These are phyloP conservation scores for Crithidia sp. DNA, from an alignment of 208 protist species.

Conservation along the genomic window DNA sequence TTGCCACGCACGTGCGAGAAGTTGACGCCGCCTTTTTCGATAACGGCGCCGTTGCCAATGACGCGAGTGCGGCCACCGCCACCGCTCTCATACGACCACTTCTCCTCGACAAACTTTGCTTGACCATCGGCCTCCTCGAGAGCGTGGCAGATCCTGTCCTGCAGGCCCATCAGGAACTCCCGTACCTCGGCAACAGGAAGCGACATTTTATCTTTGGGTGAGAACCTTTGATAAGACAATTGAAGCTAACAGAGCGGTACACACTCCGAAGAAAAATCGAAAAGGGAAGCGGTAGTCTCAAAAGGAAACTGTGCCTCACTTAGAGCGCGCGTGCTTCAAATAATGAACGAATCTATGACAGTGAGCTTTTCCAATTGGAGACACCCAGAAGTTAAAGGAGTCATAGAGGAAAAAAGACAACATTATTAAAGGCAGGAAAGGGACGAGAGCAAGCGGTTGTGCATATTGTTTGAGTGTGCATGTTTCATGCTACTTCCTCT, in stretches of 20 bases:
- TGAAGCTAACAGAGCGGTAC: background rate
- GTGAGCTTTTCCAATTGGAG: too few relatives aligned
- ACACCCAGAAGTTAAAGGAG: too few relatives aligned
- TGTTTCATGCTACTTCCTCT: too few relatives aligned
- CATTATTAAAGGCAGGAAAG: too few relatives aligned
- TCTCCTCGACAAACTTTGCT: constrained; percentile 59
- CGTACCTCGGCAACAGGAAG: constrained; percentile 38
- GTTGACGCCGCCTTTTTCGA: constrained; percentile 87
- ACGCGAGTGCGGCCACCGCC: constrained; percentile 72
- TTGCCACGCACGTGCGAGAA: constrained; percentile 69
- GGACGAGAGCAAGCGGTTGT: too few relatives aligned
- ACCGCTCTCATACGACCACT: constrained; percentile 60
- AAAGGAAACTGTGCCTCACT: too few relatives aligned
- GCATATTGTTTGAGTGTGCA: too few relatives aligned
- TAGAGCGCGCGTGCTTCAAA: too few relatives aligned
- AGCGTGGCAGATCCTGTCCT: constrained; percentile 62
- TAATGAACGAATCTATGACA: too few relatives aligned
- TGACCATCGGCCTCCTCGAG: constrained; percentile 50
- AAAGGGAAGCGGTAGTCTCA: too few relatives aligned
- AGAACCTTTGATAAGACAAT: background rate
- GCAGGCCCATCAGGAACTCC: constrained; percentile 38
- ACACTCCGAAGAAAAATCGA: too few relatives aligned
- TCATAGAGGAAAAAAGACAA: too few relatives aligned
- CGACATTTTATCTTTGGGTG: constrained; percentile 2
- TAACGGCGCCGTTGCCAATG: constrained; percentile 43